Percentiles rank a stretch among this genome's conserved stretches.
Evolutionary conservation across 2,329 filamentous ascomycete genomes (phyloP).

Genomic region (Cercospora beticola): DNA sequence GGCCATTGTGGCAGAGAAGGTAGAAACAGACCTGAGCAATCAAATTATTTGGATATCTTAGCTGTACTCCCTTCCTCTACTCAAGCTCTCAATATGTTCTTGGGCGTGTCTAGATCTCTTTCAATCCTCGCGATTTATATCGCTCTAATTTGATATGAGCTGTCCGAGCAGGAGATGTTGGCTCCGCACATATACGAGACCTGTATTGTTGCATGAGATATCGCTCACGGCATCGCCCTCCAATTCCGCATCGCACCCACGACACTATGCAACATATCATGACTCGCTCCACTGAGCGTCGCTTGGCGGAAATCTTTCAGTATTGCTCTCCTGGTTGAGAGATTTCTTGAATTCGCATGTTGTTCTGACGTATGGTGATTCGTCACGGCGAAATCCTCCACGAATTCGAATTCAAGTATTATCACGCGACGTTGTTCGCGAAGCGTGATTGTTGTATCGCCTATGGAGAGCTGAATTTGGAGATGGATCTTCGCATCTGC

Average conservation of each 20-base stretch:
- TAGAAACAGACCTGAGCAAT: neutral
- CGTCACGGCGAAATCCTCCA: neutral
- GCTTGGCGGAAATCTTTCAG: slow-evolving; percentile 4
- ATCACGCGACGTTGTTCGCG: slow-evolving; percentile 11
- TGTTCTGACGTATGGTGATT: neutral
- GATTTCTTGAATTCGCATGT: neutral
- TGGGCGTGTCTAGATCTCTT: no score
- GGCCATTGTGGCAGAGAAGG: neutral
- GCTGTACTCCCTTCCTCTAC: neutral
- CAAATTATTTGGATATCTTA: neutral
- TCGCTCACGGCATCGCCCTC: slow-evolving; percentile 1
- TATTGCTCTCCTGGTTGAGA: neutral
- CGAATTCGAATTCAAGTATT: slow-evolving; percentile 16
- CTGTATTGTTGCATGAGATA: neutral
- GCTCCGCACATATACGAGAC: no score
- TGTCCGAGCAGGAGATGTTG: no score
- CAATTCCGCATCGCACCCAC: slow-evolving; percentile 8
- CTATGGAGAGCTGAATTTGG: slow-evolving; percentile 5
- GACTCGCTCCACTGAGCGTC: neutral
- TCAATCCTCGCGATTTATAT: no score
- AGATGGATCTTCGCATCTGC: slow-evolving; percentile 1
- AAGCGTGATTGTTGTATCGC: slow-evolving; percentile 12
- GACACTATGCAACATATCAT: slow-evolving; percentile 9
- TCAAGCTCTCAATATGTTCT: no score
- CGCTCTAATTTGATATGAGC: no score